Conservation (phyloP, 768 basidiomycete species). For the Mrakia hoshinonis region DNA sequence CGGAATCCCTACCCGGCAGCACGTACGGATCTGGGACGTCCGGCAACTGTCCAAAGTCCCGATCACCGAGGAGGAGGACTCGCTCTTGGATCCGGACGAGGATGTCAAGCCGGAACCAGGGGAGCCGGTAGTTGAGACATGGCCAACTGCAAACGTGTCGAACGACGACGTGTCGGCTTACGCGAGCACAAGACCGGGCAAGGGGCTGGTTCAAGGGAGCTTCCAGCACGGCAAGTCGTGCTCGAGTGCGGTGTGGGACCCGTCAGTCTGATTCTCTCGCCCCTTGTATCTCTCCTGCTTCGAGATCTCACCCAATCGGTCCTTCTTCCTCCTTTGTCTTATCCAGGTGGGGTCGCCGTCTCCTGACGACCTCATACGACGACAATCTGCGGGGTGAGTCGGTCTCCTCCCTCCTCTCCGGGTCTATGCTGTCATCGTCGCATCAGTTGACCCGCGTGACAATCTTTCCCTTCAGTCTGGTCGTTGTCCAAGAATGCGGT, state of each 20-base stretch:
- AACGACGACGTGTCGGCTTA: constrained; percentile 32
- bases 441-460: neutral
- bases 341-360: constrained; percentile 35
- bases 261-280: constrained; percentile 22
- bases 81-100: neutral
- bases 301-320: neutral
- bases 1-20: too few relatives aligned
- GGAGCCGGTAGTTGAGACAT: constrained; percentile 11
- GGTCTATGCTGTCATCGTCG: neutral
- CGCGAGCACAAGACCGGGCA: constrained; percentile 29
- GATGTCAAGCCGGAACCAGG: neutral
- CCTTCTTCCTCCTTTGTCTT: neutral
- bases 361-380: constrained; percentile 44
- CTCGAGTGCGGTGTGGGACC: constrained; percentile 43
- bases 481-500: neutral
- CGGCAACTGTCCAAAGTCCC: constrained; percentile 32
- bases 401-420: neutral
- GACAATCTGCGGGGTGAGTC: constrained; percentile 41
- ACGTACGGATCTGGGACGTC: constrained; percentile 39
- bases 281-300: neutral
- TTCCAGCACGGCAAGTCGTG: constrained; percentile 39
- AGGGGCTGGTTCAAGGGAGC: constrained; percentile 8
- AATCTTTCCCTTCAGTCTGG: neutral
- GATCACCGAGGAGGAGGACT: neutral
- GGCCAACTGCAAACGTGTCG: constrained; percentile 29